Conservation (phyloP, 441 rosid genomes). For the Gossypium gossypioides region DNA sequence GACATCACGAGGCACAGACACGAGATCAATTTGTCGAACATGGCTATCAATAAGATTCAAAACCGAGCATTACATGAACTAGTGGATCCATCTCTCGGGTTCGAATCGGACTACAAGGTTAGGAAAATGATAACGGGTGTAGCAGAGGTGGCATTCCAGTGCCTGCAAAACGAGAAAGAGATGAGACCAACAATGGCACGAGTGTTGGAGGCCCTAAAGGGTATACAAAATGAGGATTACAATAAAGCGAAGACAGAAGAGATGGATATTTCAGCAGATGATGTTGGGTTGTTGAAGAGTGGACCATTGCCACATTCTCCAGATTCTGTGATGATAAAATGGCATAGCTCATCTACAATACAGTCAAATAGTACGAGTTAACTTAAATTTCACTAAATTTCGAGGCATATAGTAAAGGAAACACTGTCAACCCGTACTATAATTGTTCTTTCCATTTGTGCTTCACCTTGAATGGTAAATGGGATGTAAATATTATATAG, state of each 20-base stretch:
- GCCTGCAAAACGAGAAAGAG: slow-evolving; percentile 69
- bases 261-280: slow-evolving; percentile 24
- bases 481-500: slow-evolving; percentile 17
- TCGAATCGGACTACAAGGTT: slow-evolving; percentile 38
- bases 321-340: slow-evolving; percentile 40
- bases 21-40: slow-evolving; percentile 65
- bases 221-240: slow-evolving; percentile 30
- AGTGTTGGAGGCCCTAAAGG: slow-evolving; percentile 39
- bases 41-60: slow-evolving; percentile 72
- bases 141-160: slow-evolving; percentile 73
- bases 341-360: slow-evolving; percentile 40
- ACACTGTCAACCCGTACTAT: neutral
- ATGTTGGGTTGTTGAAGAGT: slow-evolving; percentile 31
- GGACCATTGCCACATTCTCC: slow-evolving; percentile 34
- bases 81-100: slow-evolving; percentile 58
- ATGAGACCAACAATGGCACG: slow-evolving; percentile 62
- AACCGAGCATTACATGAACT: slow-evolving; percentile 44
- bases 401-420: neutral
- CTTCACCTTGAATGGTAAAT: neutral
- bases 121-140: slow-evolving; percentile 45
- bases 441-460: neutral
- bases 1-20: slow-evolving; percentile 66
- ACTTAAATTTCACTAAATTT: slow-evolving; percentile 11
- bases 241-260: slow-evolving; percentile 15
- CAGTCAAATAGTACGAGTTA: slow-evolving; percentile 14